Evolutionary conservation across 768 basidiomycete species (phyloP).

Genomic region (Hygrophorus russula): DNA sequence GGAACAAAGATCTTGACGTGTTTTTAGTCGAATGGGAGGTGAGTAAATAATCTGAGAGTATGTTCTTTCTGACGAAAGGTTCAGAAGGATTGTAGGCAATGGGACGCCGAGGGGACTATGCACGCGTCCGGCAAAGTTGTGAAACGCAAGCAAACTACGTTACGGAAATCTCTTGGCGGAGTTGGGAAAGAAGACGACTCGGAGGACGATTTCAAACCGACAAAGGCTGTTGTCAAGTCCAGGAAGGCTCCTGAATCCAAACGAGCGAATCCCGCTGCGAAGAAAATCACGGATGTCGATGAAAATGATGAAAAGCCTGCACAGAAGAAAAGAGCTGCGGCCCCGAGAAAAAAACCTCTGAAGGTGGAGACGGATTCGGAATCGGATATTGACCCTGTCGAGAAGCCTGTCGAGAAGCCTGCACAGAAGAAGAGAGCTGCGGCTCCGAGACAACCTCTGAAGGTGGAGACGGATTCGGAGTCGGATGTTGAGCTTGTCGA

Average conservation of each 20-base stretch:
- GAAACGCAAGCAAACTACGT: conserved; percentile 24
- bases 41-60: conserved; percentile 16
- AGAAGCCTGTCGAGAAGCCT: too few relatives aligned
- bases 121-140: conserved; percentile 39
- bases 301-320: conserved; percentile 9
- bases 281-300: conserved; percentile 9
- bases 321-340: conserved; percentile 7
- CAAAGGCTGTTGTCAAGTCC: conserved; percentile 18
- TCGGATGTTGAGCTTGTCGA: conserved; percentile 20
- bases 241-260: conserved; percentile 16
- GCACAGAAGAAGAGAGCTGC: conserved; percentile 6
- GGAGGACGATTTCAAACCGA: conserved; percentile 15
- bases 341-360: conserved; percentile 15
- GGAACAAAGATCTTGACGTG: conserved; percentile 80
- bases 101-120: conserved; percentile 27
- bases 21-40: conserved; percentile 85
- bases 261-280: conserved; percentile 11
- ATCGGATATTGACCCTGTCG: conserved; percentile 19
- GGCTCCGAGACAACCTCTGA: conserved; percentile 17
- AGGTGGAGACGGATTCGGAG: conserved; percentile 29
- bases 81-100: conserved; percentile 35
- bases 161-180: conserved; percentile 25
- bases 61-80: background rate
- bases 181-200: conserved; percentile 11
- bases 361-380: conserved; percentile 31